phyloP scores from a whole-genome alignment of 805 yeast genomes.

The Candida michaelii region DNA sequence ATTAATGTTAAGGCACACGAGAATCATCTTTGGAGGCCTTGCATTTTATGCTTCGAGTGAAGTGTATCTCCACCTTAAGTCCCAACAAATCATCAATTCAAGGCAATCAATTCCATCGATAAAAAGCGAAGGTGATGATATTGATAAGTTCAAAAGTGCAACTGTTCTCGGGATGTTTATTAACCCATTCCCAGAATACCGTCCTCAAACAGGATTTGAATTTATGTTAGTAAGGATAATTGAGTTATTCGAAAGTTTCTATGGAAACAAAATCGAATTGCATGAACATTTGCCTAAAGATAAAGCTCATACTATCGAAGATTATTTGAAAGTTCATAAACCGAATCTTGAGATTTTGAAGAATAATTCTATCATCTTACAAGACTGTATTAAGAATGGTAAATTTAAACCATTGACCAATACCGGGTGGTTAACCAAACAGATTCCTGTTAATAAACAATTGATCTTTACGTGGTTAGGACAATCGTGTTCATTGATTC shows the following conservation, averaged over 20 bases:
- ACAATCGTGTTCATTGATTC: slow-evolving; percentile 80
- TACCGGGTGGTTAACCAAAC: slow-evolving; percentile 2
- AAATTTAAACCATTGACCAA: slow-evolving; percentile 4
- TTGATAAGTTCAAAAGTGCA: slow-evolving; percentile 32
- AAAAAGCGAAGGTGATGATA: slow-evolving; percentile 10
- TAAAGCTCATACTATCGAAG: slow-evolving; percentile 48
- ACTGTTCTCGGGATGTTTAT: slow-evolving; percentile 73
- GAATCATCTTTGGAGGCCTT: slow-evolving; percentile 30
- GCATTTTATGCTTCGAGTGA: slow-evolving; percentile 66
- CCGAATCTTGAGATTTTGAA: slow-evolving; percentile 55
- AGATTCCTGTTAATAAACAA: slow-evolving; percentile 43
- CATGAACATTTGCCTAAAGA: slow-evolving; percentile 33
- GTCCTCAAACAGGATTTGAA: slow-evolving; percentile 87
- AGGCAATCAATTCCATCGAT: slow-evolving; percentile 23
- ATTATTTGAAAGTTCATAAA: slow-evolving; percentile 54
- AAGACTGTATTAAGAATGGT: slow-evolving; percentile 20
- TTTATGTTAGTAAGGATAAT: slow-evolving; percentile 70
- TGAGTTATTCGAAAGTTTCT: slow-evolving; percentile 63
- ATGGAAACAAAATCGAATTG: slow-evolving; percentile 36
- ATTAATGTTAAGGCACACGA: background rate
- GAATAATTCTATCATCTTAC: slow-evolving; percentile 31
- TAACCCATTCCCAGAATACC: slow-evolving; percentile 87
- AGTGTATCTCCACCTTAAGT: slow-evolving; percentile 53
- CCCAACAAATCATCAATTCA: slow-evolving; percentile 49
- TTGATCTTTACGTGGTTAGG: slow-evolving; percentile 88